phyloP scores from a whole-genome alignment of 257 asterid species.

The Echites panduratus region DNA sequence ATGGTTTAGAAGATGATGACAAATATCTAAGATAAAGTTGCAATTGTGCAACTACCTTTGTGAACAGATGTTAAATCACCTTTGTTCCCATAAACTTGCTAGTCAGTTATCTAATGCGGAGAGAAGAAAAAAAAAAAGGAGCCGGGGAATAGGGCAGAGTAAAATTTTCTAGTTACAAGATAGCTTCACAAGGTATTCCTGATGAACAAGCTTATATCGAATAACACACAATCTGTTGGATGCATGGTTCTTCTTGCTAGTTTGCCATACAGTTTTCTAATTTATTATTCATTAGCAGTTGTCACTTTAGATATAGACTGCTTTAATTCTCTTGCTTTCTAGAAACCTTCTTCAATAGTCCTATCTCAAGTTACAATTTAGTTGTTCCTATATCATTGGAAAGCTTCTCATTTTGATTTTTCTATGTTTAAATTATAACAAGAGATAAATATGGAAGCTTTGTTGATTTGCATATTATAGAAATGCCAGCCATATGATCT shows the following conservation, averaged over 20 bases:
- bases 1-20: background rate
- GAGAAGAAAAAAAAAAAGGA: no score
- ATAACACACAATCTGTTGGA: background rate
- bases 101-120: background rate
- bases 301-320: background rate
- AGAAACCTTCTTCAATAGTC: background rate
- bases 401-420: background rate
- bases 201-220: no score
- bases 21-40: background rate
- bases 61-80: background rate
- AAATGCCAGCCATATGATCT: background rate
- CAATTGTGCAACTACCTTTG: background rate
- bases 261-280: background rate
- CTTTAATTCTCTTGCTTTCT: background rate
- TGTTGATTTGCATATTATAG: background rate
- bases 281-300: background rate
- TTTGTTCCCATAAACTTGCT: background rate
- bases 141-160: background rate
- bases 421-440: background rate
- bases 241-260: background rate
- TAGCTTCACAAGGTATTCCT: background rate
- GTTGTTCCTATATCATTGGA: background rate
- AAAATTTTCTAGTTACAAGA: background rate
- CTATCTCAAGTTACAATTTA: constrained; percentile 2
- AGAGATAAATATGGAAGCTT: background rate